These are phyloP conservation scores for Cercospora zeae-maydis DNA, from an alignment of 2,329 filamentous ascomycete genomes.

Conservation along the genomic window DNA sequence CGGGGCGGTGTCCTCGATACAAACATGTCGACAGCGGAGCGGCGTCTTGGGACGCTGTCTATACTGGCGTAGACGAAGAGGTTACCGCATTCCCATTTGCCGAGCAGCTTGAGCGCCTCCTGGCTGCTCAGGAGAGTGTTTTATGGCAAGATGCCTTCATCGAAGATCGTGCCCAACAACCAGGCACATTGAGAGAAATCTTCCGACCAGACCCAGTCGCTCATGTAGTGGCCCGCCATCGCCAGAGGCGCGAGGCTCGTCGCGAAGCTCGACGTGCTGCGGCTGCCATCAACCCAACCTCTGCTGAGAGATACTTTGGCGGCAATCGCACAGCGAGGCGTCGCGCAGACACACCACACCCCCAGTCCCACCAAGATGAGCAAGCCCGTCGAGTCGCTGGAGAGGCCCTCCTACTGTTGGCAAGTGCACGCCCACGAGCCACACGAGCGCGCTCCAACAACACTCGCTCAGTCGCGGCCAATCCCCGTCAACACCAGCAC, in stretches of 20 bases:
- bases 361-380: not conserved
- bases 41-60: not conserved
- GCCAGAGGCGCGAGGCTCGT: not conserved
- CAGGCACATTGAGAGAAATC: not conserved
- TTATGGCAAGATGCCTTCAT: not conserved
- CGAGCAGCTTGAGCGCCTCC: not conserved
- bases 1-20: conserved; percentile 6
- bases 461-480: not conserved
- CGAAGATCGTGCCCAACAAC: not conserved
- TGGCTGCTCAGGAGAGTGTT: not conserved
- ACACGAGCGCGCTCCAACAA: not conserved
- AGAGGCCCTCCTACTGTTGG: not conserved
- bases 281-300: too few species aligned
- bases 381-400: not conserved
- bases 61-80: not conserved
- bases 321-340: too few species aligned
- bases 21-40: not conserved
- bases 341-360: too few species aligned
- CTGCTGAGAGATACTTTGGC: too few species aligned
- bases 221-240: not conserved
- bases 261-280: not conserved
- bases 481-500: not conserved
- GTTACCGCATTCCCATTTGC: not conserved
- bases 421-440: not conserved
- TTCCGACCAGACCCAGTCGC: not conserved